phyloP scores from a whole-genome alignment of 805 yeast species.

The Wickerhamomyces alni region DNA sequence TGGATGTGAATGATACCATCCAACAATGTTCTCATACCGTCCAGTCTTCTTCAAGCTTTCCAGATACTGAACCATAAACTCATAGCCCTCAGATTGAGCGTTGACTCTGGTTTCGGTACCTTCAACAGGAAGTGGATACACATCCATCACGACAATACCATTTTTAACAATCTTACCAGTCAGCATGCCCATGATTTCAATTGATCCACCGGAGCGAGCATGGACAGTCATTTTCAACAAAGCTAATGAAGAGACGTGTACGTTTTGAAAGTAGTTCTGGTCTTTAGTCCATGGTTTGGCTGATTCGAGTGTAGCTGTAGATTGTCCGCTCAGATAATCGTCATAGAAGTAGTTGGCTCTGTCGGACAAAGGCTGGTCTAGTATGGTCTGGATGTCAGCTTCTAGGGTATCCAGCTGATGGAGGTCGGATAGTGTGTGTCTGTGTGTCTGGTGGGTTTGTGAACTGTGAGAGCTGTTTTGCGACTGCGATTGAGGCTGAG shows the following conservation, averaged over 20 bases:
- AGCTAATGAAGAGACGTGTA: slow-evolving; percentile 65
- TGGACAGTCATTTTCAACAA: slow-evolving; percentile 71
- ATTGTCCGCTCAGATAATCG: slow-evolving; percentile 5
- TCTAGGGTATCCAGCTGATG: slow-evolving; percentile 7
- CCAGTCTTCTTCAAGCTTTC: slow-evolving; percentile 47
- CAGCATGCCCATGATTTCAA: slow-evolving; percentile 94
- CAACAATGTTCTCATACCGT: slow-evolving; percentile 70
- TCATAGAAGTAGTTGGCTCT: slow-evolving; percentile 14
- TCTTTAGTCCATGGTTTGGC: slow-evolving; percentile 51
- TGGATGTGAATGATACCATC: slow-evolving; percentile 99
- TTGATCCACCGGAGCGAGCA: slow-evolving; percentile 76
- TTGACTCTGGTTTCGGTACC: slow-evolving; percentile 96
- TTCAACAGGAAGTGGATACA: slow-evolving; percentile 84
- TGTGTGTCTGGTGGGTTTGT: too few species aligned
- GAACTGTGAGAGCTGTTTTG: neutral
- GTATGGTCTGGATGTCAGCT: slow-evolving; percentile 11
- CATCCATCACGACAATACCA: slow-evolving; percentile 67
- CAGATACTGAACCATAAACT: slow-evolving; percentile 84
- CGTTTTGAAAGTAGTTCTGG: slow-evolving; percentile 54
- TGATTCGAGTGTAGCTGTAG: slow-evolving; percentile 12
- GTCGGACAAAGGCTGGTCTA: slow-evolving; percentile 9
- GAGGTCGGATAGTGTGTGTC: too few species aligned
- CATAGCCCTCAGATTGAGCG: slow-evolving; percentile 91
- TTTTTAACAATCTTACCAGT: slow-evolving; percentile 62
- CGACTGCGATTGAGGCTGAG: neutral